phyloP scores from a whole-genome alignment of 352 stramenopile species.

The Pythium oligandrum region DNA sequence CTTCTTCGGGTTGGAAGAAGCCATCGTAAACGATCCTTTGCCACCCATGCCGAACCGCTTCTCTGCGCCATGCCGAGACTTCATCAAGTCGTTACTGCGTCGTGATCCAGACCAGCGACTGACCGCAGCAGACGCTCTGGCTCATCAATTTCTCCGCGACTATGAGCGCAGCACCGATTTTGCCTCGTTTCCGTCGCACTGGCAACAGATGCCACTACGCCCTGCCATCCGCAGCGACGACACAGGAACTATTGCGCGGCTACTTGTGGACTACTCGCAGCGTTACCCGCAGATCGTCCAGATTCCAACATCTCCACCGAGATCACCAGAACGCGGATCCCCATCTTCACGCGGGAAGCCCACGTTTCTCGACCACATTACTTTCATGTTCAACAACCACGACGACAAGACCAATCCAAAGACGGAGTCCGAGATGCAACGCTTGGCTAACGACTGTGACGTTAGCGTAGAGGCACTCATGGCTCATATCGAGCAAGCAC shows the following conservation, averaged over 20 bases:
- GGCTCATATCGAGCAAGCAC: conserved; percentile 3
- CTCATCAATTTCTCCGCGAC: conserved; percentile 83
- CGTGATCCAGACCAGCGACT: conserved; percentile 81
- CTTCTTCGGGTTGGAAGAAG: conserved; percentile 82
- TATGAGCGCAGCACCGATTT: conserved; percentile 35
- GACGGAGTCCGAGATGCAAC: not conserved
- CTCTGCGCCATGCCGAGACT: conserved; percentile 86
- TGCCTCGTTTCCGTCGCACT: conserved; percentile 28
- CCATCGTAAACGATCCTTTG: conserved; percentile 70
- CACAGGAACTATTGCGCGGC: conserved; percentile 18
- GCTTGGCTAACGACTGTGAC: conserved; percentile 11
- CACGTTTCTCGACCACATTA: conserved; percentile 1
- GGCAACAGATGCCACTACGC: conserved; percentile 33
- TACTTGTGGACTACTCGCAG: conserved; percentile 32
- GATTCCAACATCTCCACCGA: not conserved
- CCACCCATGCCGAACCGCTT: conserved; percentile 78
- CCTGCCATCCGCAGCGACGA: conserved; percentile 22
- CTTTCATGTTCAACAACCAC: not conserved
- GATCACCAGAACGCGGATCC: too few species aligned
- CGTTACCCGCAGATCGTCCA: not conserved
- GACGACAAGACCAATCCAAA: not conserved
- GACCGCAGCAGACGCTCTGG: conserved; percentile 79
- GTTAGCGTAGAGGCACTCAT: conserved; percentile 4
- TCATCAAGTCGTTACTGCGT: conserved; percentile 90
- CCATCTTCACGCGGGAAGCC: too few species aligned